Conservation (phyloP, 345 rosid genomes). For the Noccaea bulbosa region DNA sequence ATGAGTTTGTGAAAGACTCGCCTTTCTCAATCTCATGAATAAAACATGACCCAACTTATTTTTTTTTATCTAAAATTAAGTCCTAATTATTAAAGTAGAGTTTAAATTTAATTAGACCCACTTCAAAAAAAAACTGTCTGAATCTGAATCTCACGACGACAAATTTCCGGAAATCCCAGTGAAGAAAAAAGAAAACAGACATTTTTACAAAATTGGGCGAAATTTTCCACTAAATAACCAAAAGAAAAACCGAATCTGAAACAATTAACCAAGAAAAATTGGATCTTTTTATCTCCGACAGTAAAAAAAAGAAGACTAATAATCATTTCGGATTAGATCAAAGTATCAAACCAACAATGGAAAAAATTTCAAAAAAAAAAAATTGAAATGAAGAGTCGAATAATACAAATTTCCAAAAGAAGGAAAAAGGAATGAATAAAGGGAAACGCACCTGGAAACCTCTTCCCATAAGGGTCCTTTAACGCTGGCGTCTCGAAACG, state of each 20-base stretch:
- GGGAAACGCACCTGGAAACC: conserved; percentile 70
- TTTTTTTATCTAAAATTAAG: conserved; percentile 19
- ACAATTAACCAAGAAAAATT: neutral
- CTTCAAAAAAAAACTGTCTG: conserved; percentile 30
- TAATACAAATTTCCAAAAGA: conserved; percentile 13
- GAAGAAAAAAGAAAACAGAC: neutral
- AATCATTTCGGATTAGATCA: conserved; percentile 23
- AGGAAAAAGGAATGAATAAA: conserved; percentile 1
- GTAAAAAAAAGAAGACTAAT: conserved; percentile 1
- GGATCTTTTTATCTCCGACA: conserved; percentile 32
- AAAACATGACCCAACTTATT: conserved; percentile 47
- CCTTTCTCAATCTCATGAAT: conserved; percentile 30
- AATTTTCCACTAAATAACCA: neutral
- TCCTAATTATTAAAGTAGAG: conserved; percentile 15
- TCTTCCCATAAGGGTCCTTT: conserved; percentile 93
- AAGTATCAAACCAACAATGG: too few relatives aligned
- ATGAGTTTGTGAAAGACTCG: conserved; percentile 36
- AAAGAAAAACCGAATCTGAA: conserved; percentile 14
- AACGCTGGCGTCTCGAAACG: conserved; percentile 64
- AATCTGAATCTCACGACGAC: conserved; percentile 39
- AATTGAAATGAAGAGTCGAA: neutral
- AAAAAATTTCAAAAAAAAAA: neutral
- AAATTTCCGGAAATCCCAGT: neutral
- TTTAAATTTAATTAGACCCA: conserved; percentile 8
- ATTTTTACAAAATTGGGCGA: conserved; percentile 3